Percentiles rank a stretch among this genome's conserved stretches.
These are phyloP conservation scores for Candida awuae DNA, from an alignment of 805 yeast genomes.

Conservation along the genomic window DNA sequence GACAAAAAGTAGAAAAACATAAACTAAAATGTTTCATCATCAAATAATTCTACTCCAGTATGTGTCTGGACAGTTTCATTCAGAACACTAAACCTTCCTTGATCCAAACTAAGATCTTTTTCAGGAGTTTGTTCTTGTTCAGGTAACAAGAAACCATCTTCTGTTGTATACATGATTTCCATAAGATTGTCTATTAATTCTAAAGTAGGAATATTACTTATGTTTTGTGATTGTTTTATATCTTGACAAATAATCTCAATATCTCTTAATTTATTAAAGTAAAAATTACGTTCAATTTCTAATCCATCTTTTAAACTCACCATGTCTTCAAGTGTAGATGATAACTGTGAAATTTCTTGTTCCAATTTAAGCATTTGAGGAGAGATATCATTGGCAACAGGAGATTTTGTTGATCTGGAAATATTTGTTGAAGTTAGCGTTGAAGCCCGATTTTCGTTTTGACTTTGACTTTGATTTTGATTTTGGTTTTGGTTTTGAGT, in stretches of 20 bases:
- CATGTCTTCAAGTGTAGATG: constrained; percentile 50
- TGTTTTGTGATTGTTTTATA: constrained; percentile 29
- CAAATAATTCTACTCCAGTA: constrained; percentile 5
- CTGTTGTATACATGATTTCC: constrained; percentile 68
- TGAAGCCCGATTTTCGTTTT: constrained; percentile 1
- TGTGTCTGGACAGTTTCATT: not conserved
- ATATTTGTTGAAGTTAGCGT: not conserved
- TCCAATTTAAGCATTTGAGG: constrained; percentile 19
- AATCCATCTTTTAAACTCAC: constrained; percentile 55
- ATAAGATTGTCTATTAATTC: constrained; percentile 56
- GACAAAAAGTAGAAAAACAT: not conserved
- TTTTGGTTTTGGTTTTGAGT: not conserved
- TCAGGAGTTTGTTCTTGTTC: constrained; percentile 18
- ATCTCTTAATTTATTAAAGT: constrained; percentile 81
- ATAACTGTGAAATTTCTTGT: constrained; percentile 42
- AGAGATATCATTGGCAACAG: too few species aligned
- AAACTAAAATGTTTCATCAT: constrained; percentile 10
- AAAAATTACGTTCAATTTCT: constrained; percentile 81
- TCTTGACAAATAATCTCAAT: constrained; percentile 75
- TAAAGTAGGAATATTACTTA: constrained; percentile 22
- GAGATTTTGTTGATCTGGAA: not conserved
- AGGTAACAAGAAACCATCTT: constrained; percentile 75
- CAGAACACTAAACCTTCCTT: not conserved
- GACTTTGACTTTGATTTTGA: not conserved
- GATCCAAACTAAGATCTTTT: constrained; percentile 1